These are phyloP conservation scores for Colletotrichum liriopes DNA, from an alignment of 2,329 filamentous ascomycete species.

Conservation along the genomic window DNA sequence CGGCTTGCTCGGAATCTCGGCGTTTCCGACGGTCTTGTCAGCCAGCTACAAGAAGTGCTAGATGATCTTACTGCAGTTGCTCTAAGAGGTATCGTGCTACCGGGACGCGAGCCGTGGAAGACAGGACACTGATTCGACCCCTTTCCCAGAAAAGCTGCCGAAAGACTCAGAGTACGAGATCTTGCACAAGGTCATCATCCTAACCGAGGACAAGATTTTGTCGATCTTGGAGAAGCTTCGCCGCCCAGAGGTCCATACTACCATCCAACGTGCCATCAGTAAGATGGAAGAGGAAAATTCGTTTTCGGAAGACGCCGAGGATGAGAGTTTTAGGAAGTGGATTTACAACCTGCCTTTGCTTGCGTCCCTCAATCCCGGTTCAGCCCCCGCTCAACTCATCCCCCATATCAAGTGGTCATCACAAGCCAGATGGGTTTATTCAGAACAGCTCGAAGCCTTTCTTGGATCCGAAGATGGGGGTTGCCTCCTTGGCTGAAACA, in stretches of 20 bases:
- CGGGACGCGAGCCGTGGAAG: no score
- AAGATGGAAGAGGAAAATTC: background rate
- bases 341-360: background rate
- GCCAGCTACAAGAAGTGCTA: constrained; percentile 38
- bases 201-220: background rate
- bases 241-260: background rate
- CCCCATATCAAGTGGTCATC: constrained; percentile 47
- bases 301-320: background rate
- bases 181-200: background rate
- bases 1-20: constrained; percentile 51
- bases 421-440: constrained; percentile 47
- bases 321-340: background rate
- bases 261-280: background rate
- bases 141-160: background rate
- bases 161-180: background rate
- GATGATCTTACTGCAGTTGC: constrained; percentile 28
- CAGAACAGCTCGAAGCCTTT: constrained; percentile 43
- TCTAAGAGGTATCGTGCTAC: background rate
- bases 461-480: constrained; percentile 42
- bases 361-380: fast-evolving
- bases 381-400: background rate
- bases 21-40: constrained; percentile 13
- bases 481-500: background rate
- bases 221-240: background rate
- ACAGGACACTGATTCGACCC: background rate